Base-by-base conservation (phyloP, 495 filamentous ascomycete genomes). In the Rhypophila decipiens region DNA sequence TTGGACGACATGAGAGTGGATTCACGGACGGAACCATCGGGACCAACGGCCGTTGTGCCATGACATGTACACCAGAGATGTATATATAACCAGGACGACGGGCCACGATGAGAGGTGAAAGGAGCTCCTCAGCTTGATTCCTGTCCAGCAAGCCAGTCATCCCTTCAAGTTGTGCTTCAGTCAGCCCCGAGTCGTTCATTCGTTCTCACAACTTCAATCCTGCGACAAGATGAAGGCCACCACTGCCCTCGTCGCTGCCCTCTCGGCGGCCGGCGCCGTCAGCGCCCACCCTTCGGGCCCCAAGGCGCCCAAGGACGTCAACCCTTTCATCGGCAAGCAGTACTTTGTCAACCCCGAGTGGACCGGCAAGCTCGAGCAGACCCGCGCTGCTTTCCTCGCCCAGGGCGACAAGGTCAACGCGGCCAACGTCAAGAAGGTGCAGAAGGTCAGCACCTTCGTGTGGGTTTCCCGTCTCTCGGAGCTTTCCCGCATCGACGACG, bases 281-380 rank as follows among this genome's bases (percentile, higher is more conserved):
- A 19, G 42, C 11, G 49, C 43, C 18, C 17, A 24, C 1, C 48
- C 48, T 5, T 9, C 10, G 7, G 10, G 36, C 12, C n/a, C n/a
- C 19, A 22, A 22, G 38, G 8, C 11, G 18, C 20, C 15, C 40
- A 7, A 7, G 24, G 43, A 42, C 37, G 21, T 42, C 33, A 81
- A 81, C 53, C 77, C 76, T 0, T 79, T 78, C 52, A 52, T 57
- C 8, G 75, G 75, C 23, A 74, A 76, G 50, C 57, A 73, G 22
- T 69, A 70, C 29, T 81, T 76, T 46, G 75, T 68, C 40, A 80
- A 80, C 64, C 63, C 72, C 3, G 66, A 60, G 53, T 80, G 80
- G 56, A 66, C 75, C 24, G 61, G 63, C 13, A 74, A 79, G 55
- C 69, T 82, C 21, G 63, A 71, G 7, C 55, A 59, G 42, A 68